A percentile compares a stretch with the other conserved stretches of the same genome.
Evolutionary conservation across 352 stramenopile genomes (phyloP).

Genomic region (Phytophthora quininea): DNA sequence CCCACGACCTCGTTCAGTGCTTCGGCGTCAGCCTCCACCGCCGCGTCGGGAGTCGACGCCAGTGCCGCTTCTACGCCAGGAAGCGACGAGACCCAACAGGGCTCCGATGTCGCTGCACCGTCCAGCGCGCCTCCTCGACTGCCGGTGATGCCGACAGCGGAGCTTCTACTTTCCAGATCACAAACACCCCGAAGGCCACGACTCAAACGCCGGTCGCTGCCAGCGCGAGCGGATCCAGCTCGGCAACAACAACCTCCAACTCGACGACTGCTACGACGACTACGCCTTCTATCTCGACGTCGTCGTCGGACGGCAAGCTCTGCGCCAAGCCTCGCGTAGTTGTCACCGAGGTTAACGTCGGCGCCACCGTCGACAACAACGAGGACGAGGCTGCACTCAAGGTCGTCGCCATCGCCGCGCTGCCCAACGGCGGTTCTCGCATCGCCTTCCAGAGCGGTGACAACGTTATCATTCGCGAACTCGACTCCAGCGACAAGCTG

Average conservation of each 20-base stretch:
- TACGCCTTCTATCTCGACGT: conserved; percentile 10
- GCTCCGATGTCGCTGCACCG: conserved; percentile 14
- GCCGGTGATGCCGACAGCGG: background rate
- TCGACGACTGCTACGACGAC: conserved; percentile 7
- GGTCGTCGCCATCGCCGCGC: conserved; percentile 48
- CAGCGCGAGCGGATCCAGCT: background rate
- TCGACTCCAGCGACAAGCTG: conserved; percentile 49
- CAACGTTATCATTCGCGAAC: conserved; percentile 45
- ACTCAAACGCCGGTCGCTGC: conserved; percentile 8
- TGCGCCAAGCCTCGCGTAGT: conserved; percentile 43
- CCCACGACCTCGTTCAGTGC: conserved; percentile 3
- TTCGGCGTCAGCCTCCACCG: background rate
- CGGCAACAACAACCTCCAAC: conserved; percentile 2
- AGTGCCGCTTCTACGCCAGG: conserved; percentile 11
- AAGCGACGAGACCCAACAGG: conserved; percentile 5
- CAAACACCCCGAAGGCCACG: background rate
- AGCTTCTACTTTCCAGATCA: conserved; percentile 11
- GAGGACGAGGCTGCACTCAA: conserved; percentile 56
- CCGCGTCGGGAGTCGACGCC: conserved; percentile 8
- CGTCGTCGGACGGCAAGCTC: conserved; percentile 28
- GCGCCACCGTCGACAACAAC: conserved; percentile 33
- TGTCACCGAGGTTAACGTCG: conserved; percentile 47
- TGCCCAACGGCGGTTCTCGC: conserved; percentile 45
- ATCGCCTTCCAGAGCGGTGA: conserved; percentile 56
- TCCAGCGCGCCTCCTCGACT: conserved; percentile 1